Conservation (phyloP, 2,329 filamentous ascomycete species). For the Lomentospora prolificans region DNA sequence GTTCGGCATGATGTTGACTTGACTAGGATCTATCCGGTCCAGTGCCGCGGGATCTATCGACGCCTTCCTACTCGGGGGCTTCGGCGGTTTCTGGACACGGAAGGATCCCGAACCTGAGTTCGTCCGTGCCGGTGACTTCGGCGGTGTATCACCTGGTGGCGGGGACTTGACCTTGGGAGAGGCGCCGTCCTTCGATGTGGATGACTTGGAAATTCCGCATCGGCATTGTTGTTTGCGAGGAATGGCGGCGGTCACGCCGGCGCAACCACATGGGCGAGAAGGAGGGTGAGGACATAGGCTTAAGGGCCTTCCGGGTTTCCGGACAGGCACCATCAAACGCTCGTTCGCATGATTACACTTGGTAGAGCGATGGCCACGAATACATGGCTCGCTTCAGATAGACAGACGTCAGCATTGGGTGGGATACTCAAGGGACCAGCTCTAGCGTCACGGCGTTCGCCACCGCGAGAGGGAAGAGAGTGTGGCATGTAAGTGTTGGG, state of each 20-base stretch:
- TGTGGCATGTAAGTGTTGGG: not conserved
- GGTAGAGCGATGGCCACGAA: slow-evolving; percentile 65
- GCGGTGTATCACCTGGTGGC: not conserved
- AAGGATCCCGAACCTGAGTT: slow-evolving; percentile 23
- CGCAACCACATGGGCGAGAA: slow-evolving; percentile 51
- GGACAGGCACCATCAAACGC: slow-evolving; percentile 59
- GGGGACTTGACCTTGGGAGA: slow-evolving; percentile 6
- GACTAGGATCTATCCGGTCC: slow-evolving; percentile 42
- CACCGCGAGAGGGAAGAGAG: not conserved
- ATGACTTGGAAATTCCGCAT: slow-evolving; percentile 30
- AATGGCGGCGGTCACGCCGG: slow-evolving; percentile 54
- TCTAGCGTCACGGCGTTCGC: not conserved
- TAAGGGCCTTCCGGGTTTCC: slow-evolving; percentile 61
- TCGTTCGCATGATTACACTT: slow-evolving; percentile 62
- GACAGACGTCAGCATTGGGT: not conserved
- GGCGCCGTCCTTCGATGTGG: slow-evolving; percentile 14
- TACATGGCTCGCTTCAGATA: slow-evolving; percentile 56
- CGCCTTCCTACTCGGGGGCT: slow-evolving; percentile 30
- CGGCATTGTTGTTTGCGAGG: slow-evolving; percentile 47
- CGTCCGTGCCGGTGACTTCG: slow-evolving; percentile 12
- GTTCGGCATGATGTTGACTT: slow-evolving; percentile 36
- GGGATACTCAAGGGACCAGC: not conserved
- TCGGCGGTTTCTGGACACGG: slow-evolving; percentile 36
- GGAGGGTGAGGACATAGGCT: slow-evolving; percentile 59
- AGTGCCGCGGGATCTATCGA: slow-evolving; percentile 40